phyloP scores from a whole-genome alignment of 495 filamentous ascomycete genomes.

The Annulohypoxylon moriforme region DNA sequence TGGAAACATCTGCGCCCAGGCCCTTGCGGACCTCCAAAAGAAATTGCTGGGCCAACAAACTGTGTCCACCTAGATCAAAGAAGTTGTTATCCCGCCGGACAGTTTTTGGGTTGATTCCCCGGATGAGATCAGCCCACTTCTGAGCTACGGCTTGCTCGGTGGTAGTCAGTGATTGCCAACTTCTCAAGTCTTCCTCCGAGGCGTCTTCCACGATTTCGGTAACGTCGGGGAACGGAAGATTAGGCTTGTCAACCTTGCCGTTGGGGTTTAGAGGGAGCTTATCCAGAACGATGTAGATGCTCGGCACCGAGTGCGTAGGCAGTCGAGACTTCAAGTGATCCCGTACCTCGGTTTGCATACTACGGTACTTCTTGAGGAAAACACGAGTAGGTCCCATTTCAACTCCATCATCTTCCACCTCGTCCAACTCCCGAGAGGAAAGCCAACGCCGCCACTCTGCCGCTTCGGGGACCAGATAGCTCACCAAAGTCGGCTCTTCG shows the following conservation, averaged over 20 bases:
- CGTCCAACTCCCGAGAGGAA: slow-evolving; percentile 63
- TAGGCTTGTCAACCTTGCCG: slow-evolving; percentile 92
- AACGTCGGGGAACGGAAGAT: slow-evolving; percentile 89
- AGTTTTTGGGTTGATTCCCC: slow-evolving; percentile 66
- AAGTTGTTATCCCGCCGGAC: slow-evolving; percentile 77
- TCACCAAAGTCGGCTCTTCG: slow-evolving; percentile 90
- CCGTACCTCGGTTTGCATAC: slow-evolving; percentile 78
- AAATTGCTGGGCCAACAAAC: slow-evolving; percentile 87
- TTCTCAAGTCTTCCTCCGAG: slow-evolving; percentile 74
- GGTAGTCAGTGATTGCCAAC: slow-evolving; percentile 69
- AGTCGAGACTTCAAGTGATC: slow-evolving; percentile 80
- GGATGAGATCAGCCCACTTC: slow-evolving; percentile 61
- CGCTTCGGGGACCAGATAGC: slow-evolving; percentile 89
- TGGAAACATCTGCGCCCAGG: slow-evolving; percentile 73
- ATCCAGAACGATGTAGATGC: slow-evolving; percentile 79
- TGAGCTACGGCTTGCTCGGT: slow-evolving; percentile 54
- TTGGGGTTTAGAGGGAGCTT: slow-evolving; percentile 93
- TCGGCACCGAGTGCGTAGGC: slow-evolving; percentile 83
- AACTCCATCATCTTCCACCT: slow-evolving; percentile 58
- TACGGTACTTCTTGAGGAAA: slow-evolving; percentile 70
- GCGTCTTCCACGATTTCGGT: slow-evolving; percentile 60
- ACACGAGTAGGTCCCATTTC: slow-evolving; percentile 58
- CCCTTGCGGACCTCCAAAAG: slow-evolving; percentile 73
- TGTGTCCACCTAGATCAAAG: slow-evolving; percentile 91
- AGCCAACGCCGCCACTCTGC: slow-evolving; percentile 77